Base-by-base conservation (phyloP, 495 filamentous ascomycete genomes). In the Xylaria acuta region DNA sequence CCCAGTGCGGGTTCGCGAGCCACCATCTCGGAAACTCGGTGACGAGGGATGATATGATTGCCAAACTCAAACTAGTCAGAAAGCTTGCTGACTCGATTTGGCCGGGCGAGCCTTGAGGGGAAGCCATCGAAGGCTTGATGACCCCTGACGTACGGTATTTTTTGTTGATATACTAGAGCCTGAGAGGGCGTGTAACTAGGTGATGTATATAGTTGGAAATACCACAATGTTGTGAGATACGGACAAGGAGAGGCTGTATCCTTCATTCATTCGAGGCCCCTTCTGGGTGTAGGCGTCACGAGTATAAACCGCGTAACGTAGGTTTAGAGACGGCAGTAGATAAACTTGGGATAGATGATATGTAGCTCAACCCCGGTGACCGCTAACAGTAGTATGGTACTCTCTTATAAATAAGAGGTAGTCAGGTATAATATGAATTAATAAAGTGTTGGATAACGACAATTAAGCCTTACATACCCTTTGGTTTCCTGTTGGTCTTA, bases 1-100 rank as follows among this genome's bases (percentile, higher is more conserved):
- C 90, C 0, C 90, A 92, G 81, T 92, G 90, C 77, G 91, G 91
- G 3, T 92, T 92, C 76, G 90, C 89, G 22, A 89, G 87, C 60
- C 88, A 91, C 74, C 82, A 84, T 65, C 86, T 87, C 72, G 90
- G 89, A 5, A 91, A 91, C 68, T 82, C 84, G 34, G 83, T 92
- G 69, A 85, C 85, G 64, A 80, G 80, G 63, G 81, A 89, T 1
- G 89, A 89, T 62, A 92, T 92, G 90, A 83, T 90, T 49, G 84
- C 84, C 51, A 92, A 92, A 79, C 77, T 92, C 71, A 83, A 85
- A 78, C 73, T 92, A 49, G 89, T 92, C 30, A 85, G 88, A 70
- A 84, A 88, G 41, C 83, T 92, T 72, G 89, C 90, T 32, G 81
- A 91, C 73, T 85, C 86, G 60, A 86, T 91, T 74, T 92, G 89